phyloP scores from a whole-genome alignment of 2,329 filamentous ascomycete genomes.

The Penicillium sp. region DNA sequence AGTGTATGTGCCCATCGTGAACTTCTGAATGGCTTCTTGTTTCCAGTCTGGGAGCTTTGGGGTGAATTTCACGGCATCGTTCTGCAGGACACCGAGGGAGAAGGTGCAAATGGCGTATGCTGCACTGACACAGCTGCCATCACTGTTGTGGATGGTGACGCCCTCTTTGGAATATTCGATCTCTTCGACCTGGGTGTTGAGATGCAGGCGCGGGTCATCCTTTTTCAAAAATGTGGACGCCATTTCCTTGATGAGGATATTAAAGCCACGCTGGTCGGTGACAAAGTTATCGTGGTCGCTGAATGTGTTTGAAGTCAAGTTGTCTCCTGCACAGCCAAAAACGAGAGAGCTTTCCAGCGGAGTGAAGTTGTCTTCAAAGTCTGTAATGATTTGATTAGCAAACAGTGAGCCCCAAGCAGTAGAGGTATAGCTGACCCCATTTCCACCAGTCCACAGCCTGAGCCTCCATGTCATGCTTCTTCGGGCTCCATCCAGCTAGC shows the following conservation, averaged over 20 bases:
- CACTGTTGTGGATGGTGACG: conserved; percentile 53
- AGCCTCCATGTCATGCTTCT: conserved; percentile 20
- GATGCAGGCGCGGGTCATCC: conserved; percentile 55
- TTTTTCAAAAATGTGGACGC: conserved; percentile 56
- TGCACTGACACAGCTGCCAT: conserved; percentile 59
- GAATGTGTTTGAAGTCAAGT: conserved; percentile 62
- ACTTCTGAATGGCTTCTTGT: conserved; percentile 59
- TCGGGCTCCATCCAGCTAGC: conserved; percentile 61
- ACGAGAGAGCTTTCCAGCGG: conserved; percentile 51
- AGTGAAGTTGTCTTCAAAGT: conserved; percentile 3
- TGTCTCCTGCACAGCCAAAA: conserved; percentile 56
- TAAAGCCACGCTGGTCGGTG: conserved; percentile 61
- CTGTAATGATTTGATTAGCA: conserved; percentile 25
- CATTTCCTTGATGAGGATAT: conserved; percentile 55
- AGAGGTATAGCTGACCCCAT: conserved; percentile 32
- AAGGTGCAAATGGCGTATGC: conserved; percentile 66
- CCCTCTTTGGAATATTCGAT: conserved; percentile 53
- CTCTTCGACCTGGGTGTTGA: conserved; percentile 56
- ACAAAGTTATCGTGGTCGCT: conserved; percentile 62
- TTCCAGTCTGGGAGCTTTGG: conserved; percentile 65
- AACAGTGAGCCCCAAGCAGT: neutral
- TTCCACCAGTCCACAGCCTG: conserved; percentile 63
- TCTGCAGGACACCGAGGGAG: conserved; percentile 66
- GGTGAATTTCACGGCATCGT: conserved; percentile 56
- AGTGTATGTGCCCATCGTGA: conserved; percentile 69